Base-by-base conservation (phyloP, 2,329 filamentous ascomycete genomes). In the Cordyceps cicadae region DNA sequence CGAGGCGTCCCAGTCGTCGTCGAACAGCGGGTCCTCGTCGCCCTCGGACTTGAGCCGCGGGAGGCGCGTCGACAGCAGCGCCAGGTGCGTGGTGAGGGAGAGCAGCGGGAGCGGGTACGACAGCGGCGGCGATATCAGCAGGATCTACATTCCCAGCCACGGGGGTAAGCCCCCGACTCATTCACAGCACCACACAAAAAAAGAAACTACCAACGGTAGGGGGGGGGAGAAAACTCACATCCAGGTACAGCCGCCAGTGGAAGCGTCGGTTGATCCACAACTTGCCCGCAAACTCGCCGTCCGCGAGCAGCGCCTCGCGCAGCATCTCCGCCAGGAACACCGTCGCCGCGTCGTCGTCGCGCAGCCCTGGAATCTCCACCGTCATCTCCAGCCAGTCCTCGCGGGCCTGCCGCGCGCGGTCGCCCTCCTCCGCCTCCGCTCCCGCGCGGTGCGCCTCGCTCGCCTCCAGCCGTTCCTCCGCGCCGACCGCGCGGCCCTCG, bases 1-100 rank as follows among this genome's bases (percentile, higher is more conserved):
- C 1, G 92, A 87, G 17, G 88, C 89, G 65, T 89, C 90, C 94
- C 94, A 99, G 77, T 99, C 94, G 75, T 99, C 94, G 76, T 97
- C 89, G 75, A 99, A 99, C 71, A 97, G 87, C 14, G 94, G 94
- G 68, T 99, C 94, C 76, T 99, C 94, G 75, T 97, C 93, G 62
- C 85, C 84, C 73, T 96, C 89, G 1, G 92, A 97, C 71, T 90
- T 90, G 56, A 97, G 80, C 29, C 86, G 83, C 8, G 94, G 94
- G 3, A 97, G 81, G 64, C 89, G 87, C 7, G 94, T 93, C 34
- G 90, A 87, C 64, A 97, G 86, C 52, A 99, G 88, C 3, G 94
- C 94, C 63, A 99, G 87, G 72, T 99, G 92, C 53, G 90, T 93
- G 21, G 94, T 96, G 62, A 97, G 83, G 37, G 92, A 96, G 48